phyloP scores from a whole-genome alignment of 129 eudicot genomes.

The Saposhnikovia divaricata region DNA sequence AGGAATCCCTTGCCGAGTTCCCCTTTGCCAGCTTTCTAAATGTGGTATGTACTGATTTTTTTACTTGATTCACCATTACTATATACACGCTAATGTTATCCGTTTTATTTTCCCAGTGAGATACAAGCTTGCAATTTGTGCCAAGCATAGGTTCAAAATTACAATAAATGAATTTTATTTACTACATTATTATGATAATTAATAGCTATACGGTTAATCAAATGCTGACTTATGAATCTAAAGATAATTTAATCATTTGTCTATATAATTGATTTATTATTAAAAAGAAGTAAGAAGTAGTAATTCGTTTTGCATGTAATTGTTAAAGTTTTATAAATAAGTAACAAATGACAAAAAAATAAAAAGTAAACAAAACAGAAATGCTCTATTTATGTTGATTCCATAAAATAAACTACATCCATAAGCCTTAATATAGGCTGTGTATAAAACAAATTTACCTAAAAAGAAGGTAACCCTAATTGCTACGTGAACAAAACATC shows the following conservation, averaged over 20 bases:
- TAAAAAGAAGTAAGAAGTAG: neutral
- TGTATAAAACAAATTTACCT: too few species aligned
- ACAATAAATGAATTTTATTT: neutral
- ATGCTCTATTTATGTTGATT: too few species aligned
- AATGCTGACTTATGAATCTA: neutral
- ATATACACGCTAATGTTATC: neutral
- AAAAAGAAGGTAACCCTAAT: too few species aligned
- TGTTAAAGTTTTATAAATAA: too few species aligned
- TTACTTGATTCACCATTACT: neutral
- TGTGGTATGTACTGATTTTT: conserved; percentile 43
- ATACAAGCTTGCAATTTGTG: neutral
- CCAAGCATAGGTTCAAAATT: neutral
- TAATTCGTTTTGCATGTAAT: neutral
- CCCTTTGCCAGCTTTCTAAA: conserved; percentile 82
- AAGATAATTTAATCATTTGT: neutral
- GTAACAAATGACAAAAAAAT: too few species aligned
- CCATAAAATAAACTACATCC: too few species aligned
- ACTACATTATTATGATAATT: neutral
- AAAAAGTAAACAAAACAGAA: too few species aligned
- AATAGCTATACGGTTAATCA: neutral
- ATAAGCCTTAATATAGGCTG: too few species aligned
- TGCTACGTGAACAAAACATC: too few species aligned
- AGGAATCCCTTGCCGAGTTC: conserved; percentile 85
- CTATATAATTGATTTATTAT: neutral
- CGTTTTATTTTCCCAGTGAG: neutral